Conservation (phyloP, 2,329 filamentous ascomycete species). For the Aspergillus hiratsukae region DNA sequence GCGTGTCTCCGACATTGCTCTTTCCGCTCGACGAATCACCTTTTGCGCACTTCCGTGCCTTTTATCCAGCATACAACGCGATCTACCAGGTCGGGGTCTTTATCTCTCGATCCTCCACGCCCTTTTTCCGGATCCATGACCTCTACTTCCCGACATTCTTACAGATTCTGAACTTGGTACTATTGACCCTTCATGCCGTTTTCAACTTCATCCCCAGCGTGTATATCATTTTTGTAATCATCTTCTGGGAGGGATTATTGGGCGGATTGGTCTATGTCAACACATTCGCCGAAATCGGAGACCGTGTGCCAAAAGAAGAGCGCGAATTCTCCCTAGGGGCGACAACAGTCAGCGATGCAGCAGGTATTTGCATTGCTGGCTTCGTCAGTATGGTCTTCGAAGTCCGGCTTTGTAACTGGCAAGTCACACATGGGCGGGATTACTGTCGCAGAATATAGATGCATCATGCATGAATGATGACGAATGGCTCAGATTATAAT, state of each 20-base stretch:
- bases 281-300: conserved; percentile 90
- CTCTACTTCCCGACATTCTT: conserved; percentile 80
- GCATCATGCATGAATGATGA: neutral
- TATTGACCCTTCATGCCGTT: conserved; percentile 73
- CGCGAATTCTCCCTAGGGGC: conserved; percentile 88
- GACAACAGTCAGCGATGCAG: conserved; percentile 88
- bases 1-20: conserved; percentile 81
- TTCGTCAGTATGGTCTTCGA: conserved; percentile 81
- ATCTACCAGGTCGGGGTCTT: conserved; percentile 96
- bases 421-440: conserved; percentile 73
- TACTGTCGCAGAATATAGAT: conserved; percentile 57
- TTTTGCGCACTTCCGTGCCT: conserved; percentile 75
- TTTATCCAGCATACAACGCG: conserved; percentile 92
- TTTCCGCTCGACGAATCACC: conserved; percentile 75
- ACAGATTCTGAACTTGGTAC: conserved; percentile 70
- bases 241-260: conserved; percentile 92
- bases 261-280: conserved; percentile 93
- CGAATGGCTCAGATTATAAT: neutral
- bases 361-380: conserved; percentile 81
- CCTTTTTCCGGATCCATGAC: conserved; percentile 74
- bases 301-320: conserved; percentile 70
- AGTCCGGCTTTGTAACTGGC: conserved; percentile 74
- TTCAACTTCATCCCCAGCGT: conserved; percentile 78
- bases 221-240: conserved; percentile 75
- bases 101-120: conserved; percentile 84